phyloP scores from a whole-genome alignment of 768 basidiomycete species.

The Russula dissimulans region DNA sequence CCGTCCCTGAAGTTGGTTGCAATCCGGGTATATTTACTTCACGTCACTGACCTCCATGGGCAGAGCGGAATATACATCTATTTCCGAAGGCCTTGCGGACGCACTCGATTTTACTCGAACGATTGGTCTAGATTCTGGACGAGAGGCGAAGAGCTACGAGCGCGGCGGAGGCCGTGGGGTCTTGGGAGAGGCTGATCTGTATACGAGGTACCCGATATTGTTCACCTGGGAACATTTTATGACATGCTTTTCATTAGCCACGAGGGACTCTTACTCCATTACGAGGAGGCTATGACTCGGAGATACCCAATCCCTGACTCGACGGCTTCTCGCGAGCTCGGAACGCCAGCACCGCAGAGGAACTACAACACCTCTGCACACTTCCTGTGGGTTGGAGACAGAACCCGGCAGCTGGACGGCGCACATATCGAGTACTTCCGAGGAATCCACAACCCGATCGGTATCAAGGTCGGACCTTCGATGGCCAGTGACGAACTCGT shows the following conservation, averaged over 20 bases:
- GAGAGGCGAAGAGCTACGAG: slow-evolving; percentile 44
- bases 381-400: slow-evolving; percentile 96
- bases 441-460: slow-evolving; percentile 88
- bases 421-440: slow-evolving; percentile 96
- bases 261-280: slow-evolving; percentile 87
- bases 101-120: slow-evolving; percentile 90
- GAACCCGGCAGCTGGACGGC: slow-evolving; percentile 83
- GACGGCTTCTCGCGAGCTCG: slow-evolving; percentile 1
- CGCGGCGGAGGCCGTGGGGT: slow-evolving; percentile 60
- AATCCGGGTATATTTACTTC: background rate
- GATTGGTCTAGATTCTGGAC: slow-evolving; percentile 61
- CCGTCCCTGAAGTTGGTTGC: slow-evolving; percentile 53
- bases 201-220: slow-evolving; percentile 54
- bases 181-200: slow-evolving; percentile 87
- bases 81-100: slow-evolving; percentile 77
- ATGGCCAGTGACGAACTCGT: slow-evolving; percentile 76
- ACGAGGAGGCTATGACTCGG: slow-evolving; percentile 87
- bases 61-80: slow-evolving; percentile 76
- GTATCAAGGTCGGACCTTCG: slow-evolving; percentile 91
- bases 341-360: slow-evolving; percentile 26
- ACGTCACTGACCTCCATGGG: background rate
- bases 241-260: slow-evolving; percentile 41
- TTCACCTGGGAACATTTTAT: background rate
- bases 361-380: slow-evolving; percentile 90
- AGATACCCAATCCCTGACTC: slow-evolving; percentile 37